phyloP scores from a whole-genome alignment of 2,329 filamentous ascomycete genomes.

The Colletotrichum melonis region DNA sequence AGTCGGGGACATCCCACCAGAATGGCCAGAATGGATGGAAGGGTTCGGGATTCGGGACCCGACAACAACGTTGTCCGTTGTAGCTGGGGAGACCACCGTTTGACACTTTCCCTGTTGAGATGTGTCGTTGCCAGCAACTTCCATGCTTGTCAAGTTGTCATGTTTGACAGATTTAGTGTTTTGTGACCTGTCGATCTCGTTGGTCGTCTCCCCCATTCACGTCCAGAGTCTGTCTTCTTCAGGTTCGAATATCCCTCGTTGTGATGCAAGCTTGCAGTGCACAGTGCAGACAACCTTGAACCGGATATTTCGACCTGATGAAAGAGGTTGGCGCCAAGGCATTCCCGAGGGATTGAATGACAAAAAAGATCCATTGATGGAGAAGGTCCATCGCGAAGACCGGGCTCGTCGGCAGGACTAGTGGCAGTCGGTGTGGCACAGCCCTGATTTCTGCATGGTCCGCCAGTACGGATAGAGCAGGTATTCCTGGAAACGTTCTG shows the following conservation, averaged over 20 bases:
- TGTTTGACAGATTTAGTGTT: not conserved
- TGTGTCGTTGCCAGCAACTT: not conserved
- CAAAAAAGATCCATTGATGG: constrained; percentile 31
- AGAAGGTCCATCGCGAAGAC: constrained; percentile 10
- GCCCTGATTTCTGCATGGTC: constrained; percentile 5
- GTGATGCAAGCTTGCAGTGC: not conserved
- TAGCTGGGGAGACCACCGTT: not conserved
- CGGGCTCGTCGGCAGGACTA: constrained; percentile 27
- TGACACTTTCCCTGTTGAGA: not conserved
- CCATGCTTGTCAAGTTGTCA: not conserved
- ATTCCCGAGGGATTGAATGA: constrained; percentile 14
- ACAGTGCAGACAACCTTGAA: not conserved
- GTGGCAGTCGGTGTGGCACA: constrained; percentile 24
- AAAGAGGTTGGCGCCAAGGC: constrained; percentile 11
- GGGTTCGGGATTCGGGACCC: not conserved
- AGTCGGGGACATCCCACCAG: not conserved
- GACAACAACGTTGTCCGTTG: not conserved
- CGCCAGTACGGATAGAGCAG: not conserved
- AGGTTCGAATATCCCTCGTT: too few relatives aligned
- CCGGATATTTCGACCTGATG: not conserved
- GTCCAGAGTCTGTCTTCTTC: too few relatives aligned
- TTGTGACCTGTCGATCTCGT: not conserved
- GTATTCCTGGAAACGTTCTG: not conserved
- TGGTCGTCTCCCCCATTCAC: not conserved
- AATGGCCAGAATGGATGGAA: not conserved